A percentile compares a stretch with the other conserved stretches of the same genome.
Evolutionary conservation across 192 early-diverging fungal species (phyloP).

Genomic region (Entomortierella parvispora): DNA sequence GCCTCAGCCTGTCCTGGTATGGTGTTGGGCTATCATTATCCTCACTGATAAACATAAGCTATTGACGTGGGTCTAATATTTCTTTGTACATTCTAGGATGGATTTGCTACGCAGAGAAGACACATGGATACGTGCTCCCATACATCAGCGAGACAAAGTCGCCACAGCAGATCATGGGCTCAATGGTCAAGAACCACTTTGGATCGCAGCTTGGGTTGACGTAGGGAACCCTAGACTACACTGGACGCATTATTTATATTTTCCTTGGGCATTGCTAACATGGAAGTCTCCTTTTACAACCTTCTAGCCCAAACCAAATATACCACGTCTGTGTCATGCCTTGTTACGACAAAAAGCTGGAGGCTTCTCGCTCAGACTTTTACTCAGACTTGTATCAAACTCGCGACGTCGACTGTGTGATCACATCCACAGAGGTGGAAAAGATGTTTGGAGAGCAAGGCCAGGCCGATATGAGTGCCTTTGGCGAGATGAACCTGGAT

Average conservation of each 20-base stretch:
- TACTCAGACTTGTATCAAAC: constrained; percentile 83
- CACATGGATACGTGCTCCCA: constrained; percentile 89
- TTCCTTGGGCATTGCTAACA: not conserved
- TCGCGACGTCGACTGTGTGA: constrained; percentile 96
- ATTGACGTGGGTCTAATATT: not conserved
- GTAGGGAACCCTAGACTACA: constrained; percentile 14
- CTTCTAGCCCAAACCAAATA: constrained; percentile 71
- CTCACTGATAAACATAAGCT: not conserved
- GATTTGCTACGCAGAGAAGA: constrained; percentile 99
- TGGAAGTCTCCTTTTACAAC: not conserved
- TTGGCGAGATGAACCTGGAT: constrained; percentile 60
- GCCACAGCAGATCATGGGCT: constrained; percentile 98
- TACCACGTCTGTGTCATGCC: constrained; percentile 98
- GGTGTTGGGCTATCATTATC: constrained; percentile 66
- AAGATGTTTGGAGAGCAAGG: constrained; percentile 81
- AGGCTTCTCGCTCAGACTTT: constrained; percentile 94
- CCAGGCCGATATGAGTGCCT: constrained; percentile 53
- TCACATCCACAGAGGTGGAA: constrained; percentile 94
- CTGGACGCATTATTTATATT: not conserved
- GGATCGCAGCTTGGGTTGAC: constrained; percentile 67
- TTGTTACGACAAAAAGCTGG: constrained; percentile 99
- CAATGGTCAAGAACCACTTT: constrained; percentile 87
- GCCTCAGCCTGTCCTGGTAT: constrained; percentile 45
- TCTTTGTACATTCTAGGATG: constrained; percentile 67
- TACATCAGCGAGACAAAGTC: constrained; percentile 91